These are phyloP conservation scores for Leavenworthia alabamica DNA, from an alignment of 345 rosid genomes.

Conservation along the genomic window DNA sequence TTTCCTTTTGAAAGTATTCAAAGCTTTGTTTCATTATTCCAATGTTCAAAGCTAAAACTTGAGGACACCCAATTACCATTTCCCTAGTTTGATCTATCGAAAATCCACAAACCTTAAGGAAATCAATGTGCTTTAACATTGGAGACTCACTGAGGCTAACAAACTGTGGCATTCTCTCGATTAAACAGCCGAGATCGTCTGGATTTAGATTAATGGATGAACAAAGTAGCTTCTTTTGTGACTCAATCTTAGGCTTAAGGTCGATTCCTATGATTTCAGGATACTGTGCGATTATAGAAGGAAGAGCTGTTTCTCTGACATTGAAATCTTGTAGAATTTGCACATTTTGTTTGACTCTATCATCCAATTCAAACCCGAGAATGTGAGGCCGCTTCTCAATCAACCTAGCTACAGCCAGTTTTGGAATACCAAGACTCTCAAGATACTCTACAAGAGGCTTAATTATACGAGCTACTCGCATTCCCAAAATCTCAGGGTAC, in stretches of 20 bases:
- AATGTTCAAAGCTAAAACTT: constrained; percentile 74
- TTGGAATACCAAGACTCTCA: constrained; percentile 64
- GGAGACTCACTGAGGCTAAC: constrained; percentile 56
- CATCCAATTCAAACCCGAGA: constrained; percentile 65
- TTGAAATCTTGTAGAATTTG: constrained; percentile 49
- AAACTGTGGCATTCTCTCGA: constrained; percentile 87
- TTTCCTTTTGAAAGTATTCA: constrained; percentile 56
- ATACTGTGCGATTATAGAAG: constrained; percentile 78
- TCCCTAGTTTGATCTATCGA: constrained; percentile 47
- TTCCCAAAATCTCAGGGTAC: constrained; percentile 80
- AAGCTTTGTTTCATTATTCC: constrained; percentile 75
- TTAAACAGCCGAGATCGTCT: constrained; percentile 54
- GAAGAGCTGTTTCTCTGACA: constrained; percentile 51
- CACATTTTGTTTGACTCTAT: constrained; percentile 59
- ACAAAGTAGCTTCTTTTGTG: constrained; percentile 49
- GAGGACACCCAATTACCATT: constrained; percentile 84
- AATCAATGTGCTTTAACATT: constrained; percentile 57
- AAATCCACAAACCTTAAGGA: constrained; percentile 65
- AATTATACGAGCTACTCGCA: constrained; percentile 79
- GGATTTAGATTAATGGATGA: constrained; percentile 44
- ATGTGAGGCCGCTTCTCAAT: constrained; percentile 76
- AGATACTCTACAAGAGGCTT: constrained; percentile 88
- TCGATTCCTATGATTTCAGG: constrained; percentile 80
- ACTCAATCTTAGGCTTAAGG: constrained; percentile 53
- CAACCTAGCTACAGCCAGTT: constrained; percentile 79